phyloP scores from a whole-genome alignment of 2,329 filamentous ascomycete genomes.

The Colletotrichum eremochloae region DNA sequence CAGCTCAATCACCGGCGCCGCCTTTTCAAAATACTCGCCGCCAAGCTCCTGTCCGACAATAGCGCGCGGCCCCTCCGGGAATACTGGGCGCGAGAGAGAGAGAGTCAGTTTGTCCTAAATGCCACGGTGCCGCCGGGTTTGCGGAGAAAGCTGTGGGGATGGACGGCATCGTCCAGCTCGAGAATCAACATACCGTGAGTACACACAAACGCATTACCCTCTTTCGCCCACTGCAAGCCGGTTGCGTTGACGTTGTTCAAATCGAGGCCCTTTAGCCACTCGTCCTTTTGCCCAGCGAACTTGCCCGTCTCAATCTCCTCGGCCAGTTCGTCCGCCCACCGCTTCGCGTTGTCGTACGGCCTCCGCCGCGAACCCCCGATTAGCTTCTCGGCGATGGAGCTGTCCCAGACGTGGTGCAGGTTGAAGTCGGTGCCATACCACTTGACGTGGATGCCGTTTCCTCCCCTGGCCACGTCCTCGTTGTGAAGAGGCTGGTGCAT shows the following conservation, averaged over 20 bases:
- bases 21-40: constrained; percentile 73
- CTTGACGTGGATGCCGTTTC: constrained; percentile 75
- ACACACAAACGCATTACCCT: constrained; percentile 74
- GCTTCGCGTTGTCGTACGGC: constrained; percentile 63
- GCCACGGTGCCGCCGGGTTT: constrained; percentile 4
- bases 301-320: constrained; percentile 68
- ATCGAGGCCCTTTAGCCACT: constrained; percentile 71
- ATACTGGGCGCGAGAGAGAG: constrained; percentile 55
- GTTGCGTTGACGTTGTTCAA: constrained; percentile 67
- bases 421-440: constrained; percentile 72
- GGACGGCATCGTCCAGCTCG: neutral
- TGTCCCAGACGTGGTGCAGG: constrained; percentile 81
- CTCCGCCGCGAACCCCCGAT: constrained; percentile 67
- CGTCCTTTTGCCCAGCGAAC: constrained; percentile 62
- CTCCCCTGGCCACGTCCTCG: constrained; percentile 73
- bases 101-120: constrained; percentile 9
- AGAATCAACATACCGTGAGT: constrained; percentile 63
- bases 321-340: constrained; percentile 70
- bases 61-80: constrained; percentile 71
- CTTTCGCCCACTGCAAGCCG: constrained; percentile 73
- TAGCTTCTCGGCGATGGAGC: constrained; percentile 74
- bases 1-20: constrained; percentile 73
- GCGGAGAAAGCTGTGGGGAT: neutral
- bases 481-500: constrained; percentile 78
- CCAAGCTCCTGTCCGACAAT: constrained; percentile 72